A percentile compares a stretch with the other conserved stretches of the same genome.
Evolutionary conservation across 495 filamentous ascomycete species (phyloP).

Genomic region (Podospora sp.): DNA sequence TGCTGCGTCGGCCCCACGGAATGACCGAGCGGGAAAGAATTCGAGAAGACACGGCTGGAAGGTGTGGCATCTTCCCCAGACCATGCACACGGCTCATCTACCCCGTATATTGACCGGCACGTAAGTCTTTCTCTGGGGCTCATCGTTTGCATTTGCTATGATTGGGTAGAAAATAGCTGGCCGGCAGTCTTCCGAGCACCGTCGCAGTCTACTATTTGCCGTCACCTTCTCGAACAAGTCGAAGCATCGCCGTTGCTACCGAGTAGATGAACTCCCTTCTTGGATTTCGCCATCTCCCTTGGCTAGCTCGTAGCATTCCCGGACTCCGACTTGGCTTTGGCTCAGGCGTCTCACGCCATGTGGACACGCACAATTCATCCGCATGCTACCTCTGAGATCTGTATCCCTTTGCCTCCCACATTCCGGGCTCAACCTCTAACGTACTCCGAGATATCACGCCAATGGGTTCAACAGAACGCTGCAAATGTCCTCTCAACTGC

Average conservation of each 20-base stretch:
- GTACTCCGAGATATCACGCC: neutral
- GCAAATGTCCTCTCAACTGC: no score
- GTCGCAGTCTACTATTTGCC: neutral
- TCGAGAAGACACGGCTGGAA: neutral
- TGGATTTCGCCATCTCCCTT: neutral
- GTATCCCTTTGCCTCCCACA: neutral
- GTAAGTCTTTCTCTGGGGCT: neutral
- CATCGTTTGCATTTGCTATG: neutral
- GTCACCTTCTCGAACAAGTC: neutral
- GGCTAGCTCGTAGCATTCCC: neutral
- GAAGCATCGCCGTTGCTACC: constrained; percentile 5
- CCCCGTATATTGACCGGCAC: neutral
- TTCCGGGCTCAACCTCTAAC: neutral
- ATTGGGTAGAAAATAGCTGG: neutral
- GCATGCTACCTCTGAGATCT: neutral
- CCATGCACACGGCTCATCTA: neutral
- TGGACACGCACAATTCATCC: neutral
- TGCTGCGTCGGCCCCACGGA: neutral
- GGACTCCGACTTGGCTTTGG: constrained; percentile 3
- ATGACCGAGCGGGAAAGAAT: neutral
- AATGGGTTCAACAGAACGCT: neutral
- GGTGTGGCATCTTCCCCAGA: neutral
- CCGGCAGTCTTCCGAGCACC: constrained; percentile 9
- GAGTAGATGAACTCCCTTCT: constrained; percentile 7
- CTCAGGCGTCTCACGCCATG: neutral